Percentiles rank a stretch among this genome's conserved stretches.
These are phyloP conservation scores for Acorus gramineus DNA, from an alignment of 106 monocot species.

Conservation along the genomic window DNA sequence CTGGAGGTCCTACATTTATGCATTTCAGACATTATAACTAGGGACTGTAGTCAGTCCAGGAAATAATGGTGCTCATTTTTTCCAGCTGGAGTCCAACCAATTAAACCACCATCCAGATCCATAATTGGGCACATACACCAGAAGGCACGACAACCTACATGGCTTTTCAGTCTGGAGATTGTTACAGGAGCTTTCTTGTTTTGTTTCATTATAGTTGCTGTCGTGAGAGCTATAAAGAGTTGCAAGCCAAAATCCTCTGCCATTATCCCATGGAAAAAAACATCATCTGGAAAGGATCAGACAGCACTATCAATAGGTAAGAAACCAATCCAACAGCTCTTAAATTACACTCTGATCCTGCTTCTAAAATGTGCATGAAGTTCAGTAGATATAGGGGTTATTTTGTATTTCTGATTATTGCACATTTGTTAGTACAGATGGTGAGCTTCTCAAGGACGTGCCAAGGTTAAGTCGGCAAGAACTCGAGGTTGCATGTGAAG, in stretches of 20 bases:
- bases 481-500: slow-evolving; percentile 90
- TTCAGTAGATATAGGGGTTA: background rate
- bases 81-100: too few species aligned
- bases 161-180: slow-evolving; percentile 82
- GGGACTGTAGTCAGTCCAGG: too few species aligned
- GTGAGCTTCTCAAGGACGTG: slow-evolving; percentile 51
- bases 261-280: slow-evolving; percentile 35
- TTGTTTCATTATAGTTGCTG: slow-evolving; percentile 27
- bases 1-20: too few species aligned
- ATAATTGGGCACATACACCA: slow-evolving; percentile 14
- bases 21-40: too few species aligned
- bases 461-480: slow-evolving; percentile 48
- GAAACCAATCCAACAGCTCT: slow-evolving; percentile 2
- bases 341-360: too few species aligned
- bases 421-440: slow-evolving; percentile 26
- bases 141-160: slow-evolving; percentile 38
- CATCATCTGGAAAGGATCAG: slow-evolving; percentile 22
- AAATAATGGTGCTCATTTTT: too few species aligned
- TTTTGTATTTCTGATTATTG: background rate
- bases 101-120: background rate
- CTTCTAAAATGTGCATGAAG: too few species aligned
- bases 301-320: slow-evolving; percentile 44
- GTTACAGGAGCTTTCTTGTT: slow-evolving; percentile 32
- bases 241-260: slow-evolving; percentile 27
- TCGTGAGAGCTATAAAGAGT: slow-evolving; percentile 18